Conservation (phyloP, 495 filamentous ascomycete genomes). For the Annulohypoxylon moriforme region DNA sequence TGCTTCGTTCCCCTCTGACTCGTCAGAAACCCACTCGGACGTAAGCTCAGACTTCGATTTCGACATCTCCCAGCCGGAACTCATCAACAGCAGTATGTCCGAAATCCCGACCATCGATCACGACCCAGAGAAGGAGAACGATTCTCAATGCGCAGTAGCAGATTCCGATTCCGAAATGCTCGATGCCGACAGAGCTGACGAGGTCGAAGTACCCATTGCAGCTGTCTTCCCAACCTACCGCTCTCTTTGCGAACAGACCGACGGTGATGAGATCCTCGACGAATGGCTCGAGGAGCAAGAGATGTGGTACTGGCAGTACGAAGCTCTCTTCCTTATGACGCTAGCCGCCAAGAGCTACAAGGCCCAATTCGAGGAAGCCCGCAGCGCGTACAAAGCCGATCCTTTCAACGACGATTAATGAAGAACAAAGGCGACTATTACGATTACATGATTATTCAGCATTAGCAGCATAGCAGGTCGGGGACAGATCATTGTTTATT, state of each 20-base stretch:
- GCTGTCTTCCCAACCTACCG: neutral
- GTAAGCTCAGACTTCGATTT: neutral
- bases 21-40: neutral
- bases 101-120: neutral
- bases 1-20: neutral
- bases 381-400: slow-evolving; percentile 25
- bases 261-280: slow-evolving; percentile 1
- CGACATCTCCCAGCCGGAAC: neutral
- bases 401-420: slow-evolving; percentile 28
- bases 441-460: neutral
- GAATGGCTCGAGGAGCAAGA: neutral
- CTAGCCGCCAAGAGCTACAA: slow-evolving; percentile 2
- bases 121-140: neutral
- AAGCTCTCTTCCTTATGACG: slow-evolving; percentile 15
- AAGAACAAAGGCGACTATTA: neutral
- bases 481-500: neutral
- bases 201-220: neutral
- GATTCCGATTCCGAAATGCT: neutral
- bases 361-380: slow-evolving; percentile 12
- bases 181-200: neutral
- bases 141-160: neutral
- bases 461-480: neutral
- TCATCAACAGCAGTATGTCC: neutral
- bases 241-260: neutral
- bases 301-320: slow-evolving; percentile 37